Evolutionary conservation across 805 yeast genomes (phyloP).

Genomic region (Saccharomycopsis synnaedendra): DNA sequence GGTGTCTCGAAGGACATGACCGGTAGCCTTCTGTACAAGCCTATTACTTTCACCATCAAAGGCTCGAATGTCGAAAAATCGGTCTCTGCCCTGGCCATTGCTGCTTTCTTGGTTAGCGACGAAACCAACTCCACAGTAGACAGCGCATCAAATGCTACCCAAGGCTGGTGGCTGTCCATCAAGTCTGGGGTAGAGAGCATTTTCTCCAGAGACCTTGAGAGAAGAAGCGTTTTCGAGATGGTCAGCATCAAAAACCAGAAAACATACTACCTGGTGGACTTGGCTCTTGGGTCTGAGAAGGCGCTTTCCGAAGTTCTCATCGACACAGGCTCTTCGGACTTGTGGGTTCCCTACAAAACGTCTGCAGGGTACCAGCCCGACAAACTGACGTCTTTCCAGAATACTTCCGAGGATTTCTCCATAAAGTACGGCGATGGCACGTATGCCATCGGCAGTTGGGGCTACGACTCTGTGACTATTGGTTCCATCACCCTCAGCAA

Average conservation of each 20-base stretch:
- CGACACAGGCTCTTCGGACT: conserved; percentile 26
- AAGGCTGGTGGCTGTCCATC: neutral
- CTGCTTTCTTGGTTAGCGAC: too few species aligned
- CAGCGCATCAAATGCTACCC: neutral
- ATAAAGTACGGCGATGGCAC: conserved; percentile 12
- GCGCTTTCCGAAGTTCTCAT: conserved; percentile 16
- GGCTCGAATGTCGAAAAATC: too few species aligned
- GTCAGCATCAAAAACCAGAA: conserved; percentile 8
- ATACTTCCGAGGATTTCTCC: neutral
- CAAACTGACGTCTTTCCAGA: neutral
- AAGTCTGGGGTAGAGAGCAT: neutral
- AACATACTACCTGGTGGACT: conserved; percentile 5
- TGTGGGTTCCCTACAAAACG: conserved; percentile 19
- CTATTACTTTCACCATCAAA: too few species aligned
- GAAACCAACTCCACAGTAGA: neutral
- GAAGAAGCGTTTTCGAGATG: neutral
- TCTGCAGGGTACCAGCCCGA: neutral
- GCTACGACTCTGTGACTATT: conserved; percentile 4
- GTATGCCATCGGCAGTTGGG: conserved; percentile 15
- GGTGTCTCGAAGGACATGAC: too few species aligned
- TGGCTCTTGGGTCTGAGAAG: conserved; percentile 6
- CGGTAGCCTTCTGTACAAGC: too few species aligned
- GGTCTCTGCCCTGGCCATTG: too few species aligned
- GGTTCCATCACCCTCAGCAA: conserved; percentile 3
- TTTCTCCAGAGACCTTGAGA: neutral